Evolutionary conservation across 176 grass and related monocot species (phyloP).

Genomic region (Zea mays): DNA sequence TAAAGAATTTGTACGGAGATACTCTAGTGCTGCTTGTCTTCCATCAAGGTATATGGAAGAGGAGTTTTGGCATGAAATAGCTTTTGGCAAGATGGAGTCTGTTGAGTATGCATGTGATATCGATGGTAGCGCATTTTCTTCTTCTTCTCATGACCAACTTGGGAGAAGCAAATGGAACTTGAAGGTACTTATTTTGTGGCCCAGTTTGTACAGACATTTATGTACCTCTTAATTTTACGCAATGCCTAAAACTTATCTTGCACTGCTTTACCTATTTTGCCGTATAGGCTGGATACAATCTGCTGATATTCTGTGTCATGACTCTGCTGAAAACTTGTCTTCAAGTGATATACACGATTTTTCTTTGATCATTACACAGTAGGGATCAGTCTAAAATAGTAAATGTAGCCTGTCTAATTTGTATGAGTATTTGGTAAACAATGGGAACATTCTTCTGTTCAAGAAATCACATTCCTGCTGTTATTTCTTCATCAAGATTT

Average conservation of each 20-base stretch:
- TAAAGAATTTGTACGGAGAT: conserved; percentile 89
- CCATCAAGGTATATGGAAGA: conserved; percentile 89
- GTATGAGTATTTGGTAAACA: conserved; percentile 8
- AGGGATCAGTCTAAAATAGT: neutral
- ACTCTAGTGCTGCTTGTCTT: conserved; percentile 77
- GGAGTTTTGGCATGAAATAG: conserved; percentile 99
- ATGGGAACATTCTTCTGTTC: neutral
- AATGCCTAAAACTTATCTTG: neutral
- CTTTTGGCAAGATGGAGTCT: conserved; percentile 86
- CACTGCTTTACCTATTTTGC: conserved; percentile 10
- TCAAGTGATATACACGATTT: neutral
- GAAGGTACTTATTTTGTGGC: conserved; percentile 59
- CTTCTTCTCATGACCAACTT: conserved; percentile 76
- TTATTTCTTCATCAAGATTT: conserved; percentile 30
- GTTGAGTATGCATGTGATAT: conserved; percentile 99
- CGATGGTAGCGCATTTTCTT: conserved; percentile 89
- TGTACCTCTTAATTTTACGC: neutral
- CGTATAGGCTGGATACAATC: conserved; percentile 19
- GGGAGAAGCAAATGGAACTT: conserved; percentile 91
- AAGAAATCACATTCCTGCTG: conserved; percentile 8
- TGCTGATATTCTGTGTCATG: neutral
- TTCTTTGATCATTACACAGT: neutral
- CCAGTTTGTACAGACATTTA: conserved; percentile 17
- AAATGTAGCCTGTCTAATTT: neutral
- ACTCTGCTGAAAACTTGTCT: neutral